These are phyloP conservation scores for Penicillium longicatenatum DNA, from an alignment of 495 filamentous ascomycete species.

Conservation along the genomic window DNA sequence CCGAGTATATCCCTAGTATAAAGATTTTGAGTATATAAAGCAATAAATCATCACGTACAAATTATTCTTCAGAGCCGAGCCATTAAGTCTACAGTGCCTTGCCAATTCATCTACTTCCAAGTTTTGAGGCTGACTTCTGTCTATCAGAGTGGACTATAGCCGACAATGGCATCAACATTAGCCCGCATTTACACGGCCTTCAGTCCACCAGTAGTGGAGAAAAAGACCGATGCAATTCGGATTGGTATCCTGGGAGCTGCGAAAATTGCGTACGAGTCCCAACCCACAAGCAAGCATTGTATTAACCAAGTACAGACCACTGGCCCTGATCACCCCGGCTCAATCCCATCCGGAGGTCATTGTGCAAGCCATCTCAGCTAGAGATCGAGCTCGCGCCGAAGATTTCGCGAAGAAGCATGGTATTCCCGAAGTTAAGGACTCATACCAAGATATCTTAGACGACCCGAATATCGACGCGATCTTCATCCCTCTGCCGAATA, in stretches of 20 bases:
- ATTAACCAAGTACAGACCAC: conserved; percentile 33
- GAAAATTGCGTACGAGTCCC: conserved; percentile 38
- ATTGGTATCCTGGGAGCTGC: conserved; percentile 54
- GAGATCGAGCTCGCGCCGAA: conserved; percentile 48
- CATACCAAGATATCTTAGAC: conserved; percentile 53
- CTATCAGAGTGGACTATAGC: background rate
- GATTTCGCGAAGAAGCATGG: conserved; percentile 55
- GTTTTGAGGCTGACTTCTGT: too few relatives aligned
- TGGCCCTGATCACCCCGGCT: conserved; percentile 48
- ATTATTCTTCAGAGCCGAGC: too few relatives aligned
- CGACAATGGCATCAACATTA: background rate
- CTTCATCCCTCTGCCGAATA: conserved; percentile 55
- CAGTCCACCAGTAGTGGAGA: conserved; percentile 32
- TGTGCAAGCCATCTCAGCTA: conserved; percentile 56
- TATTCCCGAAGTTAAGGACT: conserved; percentile 50
- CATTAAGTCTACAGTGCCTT: too few relatives aligned
- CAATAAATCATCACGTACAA: too few relatives aligned
- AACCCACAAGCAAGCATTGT: conserved; percentile 8
- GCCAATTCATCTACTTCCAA: too few relatives aligned
- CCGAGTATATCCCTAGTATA: too few relatives aligned
- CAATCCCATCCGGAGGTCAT: conserved; percentile 58
- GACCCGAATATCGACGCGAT: conserved; percentile 54
- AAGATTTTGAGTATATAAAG: too few relatives aligned
- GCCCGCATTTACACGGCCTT: conserved; percentile 11
- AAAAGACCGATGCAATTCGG: conserved; percentile 37